Conservation (phyloP, 129 eudicot species). For the Deinandra increscens region DNA sequence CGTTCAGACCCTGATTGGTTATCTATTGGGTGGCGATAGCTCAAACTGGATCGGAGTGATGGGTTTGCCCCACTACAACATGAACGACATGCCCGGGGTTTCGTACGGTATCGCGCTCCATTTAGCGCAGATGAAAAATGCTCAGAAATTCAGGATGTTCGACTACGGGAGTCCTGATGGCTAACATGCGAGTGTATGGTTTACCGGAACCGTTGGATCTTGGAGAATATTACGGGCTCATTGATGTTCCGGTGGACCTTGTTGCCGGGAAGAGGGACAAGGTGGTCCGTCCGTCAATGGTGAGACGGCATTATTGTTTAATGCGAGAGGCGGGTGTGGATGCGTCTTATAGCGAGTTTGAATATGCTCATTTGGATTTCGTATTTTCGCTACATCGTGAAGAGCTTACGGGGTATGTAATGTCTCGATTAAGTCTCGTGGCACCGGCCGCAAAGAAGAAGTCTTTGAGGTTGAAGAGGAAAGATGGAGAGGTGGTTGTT, state of each 20-base stretch:
- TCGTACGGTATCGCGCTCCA: constrained; percentile 79
- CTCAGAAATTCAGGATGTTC: constrained; percentile 61
- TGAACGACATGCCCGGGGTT: constrained; percentile 98
- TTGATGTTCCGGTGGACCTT: constrained; percentile 86
- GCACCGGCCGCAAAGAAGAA: constrained; percentile 43
- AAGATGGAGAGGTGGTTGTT: constrained; percentile 33
- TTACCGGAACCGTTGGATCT: constrained; percentile 72
- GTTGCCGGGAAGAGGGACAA: constrained; percentile 83
- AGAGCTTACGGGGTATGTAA: constrained; percentile 79
- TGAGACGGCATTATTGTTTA: constrained; percentile 57
- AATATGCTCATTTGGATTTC: constrained; percentile 90
- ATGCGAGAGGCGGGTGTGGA: constrained; percentile 76
- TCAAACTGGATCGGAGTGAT: constrained; percentile 94
- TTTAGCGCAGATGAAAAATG: constrained; percentile 74
- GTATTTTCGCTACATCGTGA: constrained; percentile 76
- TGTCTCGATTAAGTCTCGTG: constrained; percentile 71
- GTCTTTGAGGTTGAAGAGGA: constrained; percentile 40
- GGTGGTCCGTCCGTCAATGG: constrained; percentile 89
- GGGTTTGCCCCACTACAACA: constrained; percentile 84
- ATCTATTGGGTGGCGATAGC: constrained; percentile 82
- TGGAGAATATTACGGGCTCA: constrained; percentile 71
- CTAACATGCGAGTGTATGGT: constrained; percentile 71
- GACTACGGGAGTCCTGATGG: constrained; percentile 63
- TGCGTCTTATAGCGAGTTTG: constrained; percentile 70
- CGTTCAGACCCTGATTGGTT: constrained; percentile 86